Conservation (phyloP, 176 grass and related monocot genomes). For the Oryza meridionalis region DNA sequence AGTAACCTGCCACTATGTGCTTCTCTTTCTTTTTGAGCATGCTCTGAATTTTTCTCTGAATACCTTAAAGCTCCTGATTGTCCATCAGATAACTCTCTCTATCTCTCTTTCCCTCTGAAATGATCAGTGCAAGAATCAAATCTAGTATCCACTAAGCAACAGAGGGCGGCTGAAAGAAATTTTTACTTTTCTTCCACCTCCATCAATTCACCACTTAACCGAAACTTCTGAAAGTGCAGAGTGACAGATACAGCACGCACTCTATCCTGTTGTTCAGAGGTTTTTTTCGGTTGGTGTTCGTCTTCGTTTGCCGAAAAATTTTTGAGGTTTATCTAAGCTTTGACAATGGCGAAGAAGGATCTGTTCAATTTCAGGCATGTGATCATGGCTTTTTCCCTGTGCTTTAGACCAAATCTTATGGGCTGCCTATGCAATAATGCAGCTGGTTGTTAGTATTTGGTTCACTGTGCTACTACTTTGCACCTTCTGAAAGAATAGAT, state of each 20-base stretch:
- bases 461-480: conserved; percentile 22
- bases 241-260: conserved; percentile 38
- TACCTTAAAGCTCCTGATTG: conserved; percentile 4
- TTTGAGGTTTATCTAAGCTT: conserved; percentile 26
- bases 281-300: neutral
- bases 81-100: conserved; percentile 21
- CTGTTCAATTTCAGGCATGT: conserved; percentile 42
- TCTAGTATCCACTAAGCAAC: conserved; percentile 37
- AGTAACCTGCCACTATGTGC: neutral
- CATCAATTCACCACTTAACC: conserved; percentile 31
- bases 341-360: neutral
- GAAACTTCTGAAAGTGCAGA: conserved; percentile 40
- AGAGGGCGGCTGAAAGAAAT: conserved; percentile 32
- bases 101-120: conserved; percentile 33
- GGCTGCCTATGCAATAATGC: conserved; percentile 30
- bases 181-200: conserved; percentile 38
- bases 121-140: conserved; percentile 45
- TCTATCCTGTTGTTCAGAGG: conserved; percentile 7
- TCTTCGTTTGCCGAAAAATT: conserved; percentile 37
- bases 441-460: conserved; percentile 20
- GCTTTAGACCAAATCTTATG: conserved; percentile 35
- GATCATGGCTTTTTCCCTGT: conserved; percentile 28
- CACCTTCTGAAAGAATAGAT: conserved; percentile 6
- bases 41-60: conserved; percentile 7
- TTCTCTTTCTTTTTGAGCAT: conserved; percentile 9